Conservation (phyloP, 441 rosid genomes). For the Croton laevigatus region DNA sequence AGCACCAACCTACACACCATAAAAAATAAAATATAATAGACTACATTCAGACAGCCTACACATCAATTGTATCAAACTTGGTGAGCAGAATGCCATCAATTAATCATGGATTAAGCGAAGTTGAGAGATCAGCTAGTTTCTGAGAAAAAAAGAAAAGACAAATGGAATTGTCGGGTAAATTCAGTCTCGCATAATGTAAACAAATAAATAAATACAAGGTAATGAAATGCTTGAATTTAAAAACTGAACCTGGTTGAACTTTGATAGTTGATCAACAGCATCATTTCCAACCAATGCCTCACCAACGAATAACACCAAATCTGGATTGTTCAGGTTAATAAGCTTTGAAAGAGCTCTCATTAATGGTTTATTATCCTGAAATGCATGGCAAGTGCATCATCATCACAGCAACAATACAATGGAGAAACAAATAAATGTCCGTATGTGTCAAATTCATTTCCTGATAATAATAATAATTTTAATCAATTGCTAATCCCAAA, state of each 20-base stretch:
- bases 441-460: not conserved
- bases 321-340: slow-evolving; percentile 75
- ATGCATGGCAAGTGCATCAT: not conserved
- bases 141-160: slow-evolving; percentile 35
- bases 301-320: slow-evolving; percentile 94
- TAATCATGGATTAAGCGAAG: slow-evolving; percentile 62
- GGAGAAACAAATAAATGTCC: not conserved
- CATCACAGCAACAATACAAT: not conserved
- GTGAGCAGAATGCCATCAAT: slow-evolving; percentile 97
- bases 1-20: slow-evolving; percentile 82
- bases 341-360: slow-evolving; percentile 98
- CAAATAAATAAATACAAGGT: not conserved
- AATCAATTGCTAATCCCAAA: not conserved
- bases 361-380: slow-evolving; percentile 89
- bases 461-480: not conserved
- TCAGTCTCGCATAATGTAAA: too few species aligned
- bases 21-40: not conserved
- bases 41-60: slow-evolving; percentile 48
- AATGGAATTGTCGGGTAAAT: slow-evolving; percentile 4
- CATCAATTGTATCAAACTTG: slow-evolving; percentile 93
- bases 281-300: slow-evolving; percentile 99
- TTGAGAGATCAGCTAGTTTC: slow-evolving; percentile 87
- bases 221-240: not conserved
- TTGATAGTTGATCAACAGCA: slow-evolving; percentile 92
- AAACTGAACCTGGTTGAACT: slow-evolving; percentile 78